A percentile compares a stretch with the other conserved stretches of the same genome.
Conservation (phyloP, 2,329 filamentous ascomycete species). For the Exophiala alcalophila region DNA sequence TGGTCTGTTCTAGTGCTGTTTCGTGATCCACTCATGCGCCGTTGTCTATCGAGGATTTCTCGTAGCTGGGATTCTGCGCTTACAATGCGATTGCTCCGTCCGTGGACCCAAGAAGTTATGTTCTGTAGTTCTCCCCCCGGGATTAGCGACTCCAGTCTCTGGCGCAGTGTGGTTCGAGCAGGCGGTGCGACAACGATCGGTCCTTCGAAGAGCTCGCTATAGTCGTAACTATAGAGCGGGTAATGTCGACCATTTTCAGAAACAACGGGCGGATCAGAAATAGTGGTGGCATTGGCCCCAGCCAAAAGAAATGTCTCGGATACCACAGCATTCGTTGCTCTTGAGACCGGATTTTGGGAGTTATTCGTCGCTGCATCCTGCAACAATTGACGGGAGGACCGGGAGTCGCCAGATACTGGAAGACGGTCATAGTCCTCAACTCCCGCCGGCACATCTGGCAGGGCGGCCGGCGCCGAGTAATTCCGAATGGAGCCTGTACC, state of each 20-base stretch:
- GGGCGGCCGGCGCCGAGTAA: slow-evolving; percentile 10
- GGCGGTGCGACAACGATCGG: slow-evolving; percentile 2
- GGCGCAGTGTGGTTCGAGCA: slow-evolving; percentile 8
- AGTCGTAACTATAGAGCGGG: slow-evolving; percentile 27
- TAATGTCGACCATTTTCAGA: slow-evolving; percentile 26
- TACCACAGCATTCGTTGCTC: slow-evolving; percentile 25
- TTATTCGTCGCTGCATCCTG: slow-evolving; percentile 1
- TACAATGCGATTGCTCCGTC: slow-evolving; percentile 8
- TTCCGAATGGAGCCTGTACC: slow-evolving; percentile 11
- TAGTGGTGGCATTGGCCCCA: slow-evolving; percentile 23
- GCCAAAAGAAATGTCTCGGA: slow-evolving; percentile 30
- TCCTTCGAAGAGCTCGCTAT: slow-evolving; percentile 24
- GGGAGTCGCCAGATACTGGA: not conserved
- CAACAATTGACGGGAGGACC: slow-evolving; percentile 14
- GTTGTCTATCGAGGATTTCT: slow-evolving; percentile 23
- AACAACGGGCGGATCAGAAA: slow-evolving; percentile 23
- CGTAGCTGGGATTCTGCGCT: slow-evolving; percentile 25
- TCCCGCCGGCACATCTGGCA: not conserved
- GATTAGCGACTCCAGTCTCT: slow-evolving; percentile 16
- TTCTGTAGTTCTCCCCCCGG: slow-evolving; percentile 13
- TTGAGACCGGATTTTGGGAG: slow-evolving; percentile 5
- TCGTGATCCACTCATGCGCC: not conserved
- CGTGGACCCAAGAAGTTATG: slow-evolving; percentile 17
- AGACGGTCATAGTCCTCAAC: slow-evolving; percentile 6
- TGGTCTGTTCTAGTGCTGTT: not conserved